Percentiles rank a stretch among this genome's conserved stretches.
These are phyloP conservation scores for Alternaria incomplexa DNA, from an alignment of 2,329 filamentous ascomycete species.

Conservation along the genomic window DNA sequence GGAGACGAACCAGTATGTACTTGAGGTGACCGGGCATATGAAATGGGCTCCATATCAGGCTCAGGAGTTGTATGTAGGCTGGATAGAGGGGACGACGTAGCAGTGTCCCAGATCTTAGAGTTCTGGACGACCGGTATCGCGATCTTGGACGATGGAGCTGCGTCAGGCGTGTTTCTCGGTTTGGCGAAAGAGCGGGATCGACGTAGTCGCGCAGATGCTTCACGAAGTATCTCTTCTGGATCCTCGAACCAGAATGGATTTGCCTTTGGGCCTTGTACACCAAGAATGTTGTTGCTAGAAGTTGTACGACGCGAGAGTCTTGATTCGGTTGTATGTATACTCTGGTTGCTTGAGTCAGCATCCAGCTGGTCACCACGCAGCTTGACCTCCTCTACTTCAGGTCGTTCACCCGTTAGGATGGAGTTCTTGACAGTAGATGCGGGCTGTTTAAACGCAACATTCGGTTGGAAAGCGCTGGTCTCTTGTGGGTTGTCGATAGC, in stretches of 20 bases:
- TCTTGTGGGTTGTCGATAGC: neutral
- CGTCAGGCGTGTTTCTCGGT: neutral
- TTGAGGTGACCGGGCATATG: neutral
- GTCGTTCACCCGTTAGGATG: neutral
- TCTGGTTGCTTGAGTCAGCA: neutral
- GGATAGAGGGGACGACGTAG: slow-evolving; percentile 18
- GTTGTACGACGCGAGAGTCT: slow-evolving; percentile 2
- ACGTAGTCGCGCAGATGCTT: slow-evolving; percentile 14
- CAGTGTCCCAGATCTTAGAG: neutral
- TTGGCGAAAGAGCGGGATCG: slow-evolving; percentile 14
- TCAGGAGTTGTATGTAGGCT: slow-evolving; percentile 21
- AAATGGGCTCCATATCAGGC: neutral
- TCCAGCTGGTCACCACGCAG: neutral
- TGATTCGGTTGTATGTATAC: neutral
- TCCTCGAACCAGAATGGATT: slow-evolving; percentile 23
- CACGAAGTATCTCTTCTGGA: slow-evolving; percentile 27
- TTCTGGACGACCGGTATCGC: neutral
- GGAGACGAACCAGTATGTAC: neutral
- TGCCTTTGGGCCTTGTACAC: slow-evolving; percentile 28
- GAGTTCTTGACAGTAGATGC: neutral
- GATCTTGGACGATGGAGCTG: neutral
- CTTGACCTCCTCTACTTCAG: neutral
- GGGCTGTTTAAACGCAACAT: neutral
- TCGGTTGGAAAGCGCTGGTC: neutral
- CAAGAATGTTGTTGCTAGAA: slow-evolving; percentile 7